These are phyloP conservation scores for Cercospora sp. DNA, from an alignment of 2,329 filamentous ascomycete genomes.

Conservation along the genomic window DNA sequence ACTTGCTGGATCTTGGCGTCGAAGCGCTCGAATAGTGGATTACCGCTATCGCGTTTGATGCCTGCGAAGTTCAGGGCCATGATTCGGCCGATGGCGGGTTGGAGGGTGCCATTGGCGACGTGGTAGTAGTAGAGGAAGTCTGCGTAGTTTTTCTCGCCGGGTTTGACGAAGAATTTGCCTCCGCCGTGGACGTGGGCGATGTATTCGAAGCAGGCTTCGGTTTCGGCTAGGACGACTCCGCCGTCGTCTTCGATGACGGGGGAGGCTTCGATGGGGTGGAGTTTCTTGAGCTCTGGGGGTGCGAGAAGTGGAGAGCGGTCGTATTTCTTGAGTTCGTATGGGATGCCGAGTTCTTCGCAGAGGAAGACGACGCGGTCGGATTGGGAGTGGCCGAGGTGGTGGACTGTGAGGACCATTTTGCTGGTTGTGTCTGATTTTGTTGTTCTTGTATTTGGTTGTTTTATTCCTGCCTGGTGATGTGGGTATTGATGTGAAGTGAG, in stretches of 20 bases:
- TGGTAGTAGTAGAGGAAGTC: constrained; percentile 65
- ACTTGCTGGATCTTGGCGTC: constrained; percentile 41
- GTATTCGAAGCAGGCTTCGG: constrained; percentile 62
- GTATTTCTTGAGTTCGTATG: constrained; percentile 55
- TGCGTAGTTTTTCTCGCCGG: constrained; percentile 54
- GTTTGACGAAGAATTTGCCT: constrained; percentile 52
- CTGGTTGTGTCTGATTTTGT: background rate
- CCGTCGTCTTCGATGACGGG: constrained; percentile 58
- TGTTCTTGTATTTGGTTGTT: background rate
- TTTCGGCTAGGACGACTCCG: constrained; percentile 58
- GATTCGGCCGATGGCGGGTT: constrained; percentile 41
- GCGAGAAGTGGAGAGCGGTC: constrained; percentile 46
- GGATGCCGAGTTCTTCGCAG: constrained; percentile 62
- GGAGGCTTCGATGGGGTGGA: constrained; percentile 54
- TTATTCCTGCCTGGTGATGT: background rate
- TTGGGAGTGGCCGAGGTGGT: constrained; percentile 51
- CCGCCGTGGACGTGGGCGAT: constrained; percentile 57
- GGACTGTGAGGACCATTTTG: constrained; percentile 44
- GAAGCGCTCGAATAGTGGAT: constrained; percentile 37
- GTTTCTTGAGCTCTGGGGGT: constrained; percentile 34
- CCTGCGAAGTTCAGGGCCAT: constrained; percentile 35
- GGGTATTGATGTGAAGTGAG: background rate
- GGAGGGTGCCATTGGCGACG: constrained; percentile 42
- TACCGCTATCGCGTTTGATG: constrained; percentile 30
- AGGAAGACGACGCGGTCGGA: constrained; percentile 66